Evolutionary conservation across 1,284 basidiomycete species (phyloP).

Genomic region (Macrocystidia cucumis): DNA sequence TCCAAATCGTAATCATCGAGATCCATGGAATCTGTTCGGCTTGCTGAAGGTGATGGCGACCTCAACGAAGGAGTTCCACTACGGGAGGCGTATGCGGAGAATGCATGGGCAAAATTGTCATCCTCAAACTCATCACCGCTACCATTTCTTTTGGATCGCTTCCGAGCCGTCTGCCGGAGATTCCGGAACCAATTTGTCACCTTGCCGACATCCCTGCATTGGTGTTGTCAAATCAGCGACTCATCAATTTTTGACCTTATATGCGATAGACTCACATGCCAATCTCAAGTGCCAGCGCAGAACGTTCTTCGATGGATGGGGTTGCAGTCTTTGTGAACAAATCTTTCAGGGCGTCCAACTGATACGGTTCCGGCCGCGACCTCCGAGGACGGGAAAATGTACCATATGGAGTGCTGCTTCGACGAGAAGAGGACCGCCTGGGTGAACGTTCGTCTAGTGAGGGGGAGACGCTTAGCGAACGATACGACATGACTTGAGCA

Average conservation of each 20-base stretch:
- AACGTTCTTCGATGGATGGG: conserved; percentile 74
- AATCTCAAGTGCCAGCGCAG: conserved; percentile 60
- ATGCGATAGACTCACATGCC: conserved; percentile 46
- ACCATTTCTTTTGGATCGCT: conserved; percentile 42
- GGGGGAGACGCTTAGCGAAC: conserved; percentile 28
- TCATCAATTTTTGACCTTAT: neutral
- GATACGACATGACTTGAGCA: no score
- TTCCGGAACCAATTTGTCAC: conserved; percentile 86
- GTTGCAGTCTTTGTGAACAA: conserved; percentile 60
- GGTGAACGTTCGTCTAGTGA: conserved; percentile 27
- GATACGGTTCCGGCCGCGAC: conserved; percentile 69
- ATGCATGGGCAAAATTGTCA: conserved; percentile 26
- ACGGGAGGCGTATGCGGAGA: conserved; percentile 36
- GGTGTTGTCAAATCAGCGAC: neutral
- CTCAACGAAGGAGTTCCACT: conserved; percentile 37
- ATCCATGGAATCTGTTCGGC: conserved; percentile 38
- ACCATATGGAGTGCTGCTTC: conserved; percentile 39
- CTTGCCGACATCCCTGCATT: conserved; percentile 63
- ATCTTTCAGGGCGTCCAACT: conserved; percentile 65
- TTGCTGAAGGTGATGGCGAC: conserved; percentile 43
- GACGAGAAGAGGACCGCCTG: conserved; percentile 30
- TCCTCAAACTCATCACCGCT: conserved; percentile 34
- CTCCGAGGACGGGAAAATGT: conserved; percentile 43
- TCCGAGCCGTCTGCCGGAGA: conserved; percentile 64
- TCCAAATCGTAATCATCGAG: conserved; percentile 34